Evolutionary conservation across 306 rosid species (phyloP).

Genomic region (Quillaja saponaria): DNA sequence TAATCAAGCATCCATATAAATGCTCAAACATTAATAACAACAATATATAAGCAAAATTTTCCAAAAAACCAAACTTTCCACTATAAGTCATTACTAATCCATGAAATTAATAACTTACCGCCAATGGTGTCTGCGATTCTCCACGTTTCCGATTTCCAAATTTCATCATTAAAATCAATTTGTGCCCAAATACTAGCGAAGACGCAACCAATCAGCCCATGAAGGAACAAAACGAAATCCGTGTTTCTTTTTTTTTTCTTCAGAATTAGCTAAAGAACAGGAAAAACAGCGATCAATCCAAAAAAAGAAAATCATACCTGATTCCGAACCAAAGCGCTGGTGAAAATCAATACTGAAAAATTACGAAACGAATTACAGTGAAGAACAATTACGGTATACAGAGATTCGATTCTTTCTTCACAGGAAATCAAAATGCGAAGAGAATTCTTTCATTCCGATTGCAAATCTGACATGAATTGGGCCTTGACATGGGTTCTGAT

Average conservation of each 20-base stretch:
- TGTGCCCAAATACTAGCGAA: constrained; percentile 18
- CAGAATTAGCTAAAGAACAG: no score
- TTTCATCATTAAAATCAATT: constrained; percentile 30
- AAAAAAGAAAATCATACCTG: no score
- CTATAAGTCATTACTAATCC: background rate
- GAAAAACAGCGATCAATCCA: no score
- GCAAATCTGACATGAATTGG: no score
- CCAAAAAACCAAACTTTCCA: background rate
- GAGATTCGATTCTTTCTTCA: background rate
- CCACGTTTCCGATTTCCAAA: constrained; percentile 19
- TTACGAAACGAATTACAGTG: background rate
- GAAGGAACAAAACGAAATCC: background rate
- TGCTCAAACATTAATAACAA: background rate
- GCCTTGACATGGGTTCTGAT: no score
- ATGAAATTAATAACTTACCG: constrained; percentile 35
- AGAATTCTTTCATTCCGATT: no score
- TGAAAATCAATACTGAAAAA: no score
- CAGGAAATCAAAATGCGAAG: no score
- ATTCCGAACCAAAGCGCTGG: no score
- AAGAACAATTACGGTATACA: constrained; percentile 8
- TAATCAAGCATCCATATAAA: background rate
- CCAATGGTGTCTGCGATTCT: constrained; percentile 43
- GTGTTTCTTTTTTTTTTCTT: no score
- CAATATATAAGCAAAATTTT: no score
- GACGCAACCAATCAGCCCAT: background rate